Percentiles rank a stretch among this genome's conserved stretches.
Evolutionary conservation across 139 green algal genomes (phyloP).

Genomic region (Volvox africanus): DNA sequence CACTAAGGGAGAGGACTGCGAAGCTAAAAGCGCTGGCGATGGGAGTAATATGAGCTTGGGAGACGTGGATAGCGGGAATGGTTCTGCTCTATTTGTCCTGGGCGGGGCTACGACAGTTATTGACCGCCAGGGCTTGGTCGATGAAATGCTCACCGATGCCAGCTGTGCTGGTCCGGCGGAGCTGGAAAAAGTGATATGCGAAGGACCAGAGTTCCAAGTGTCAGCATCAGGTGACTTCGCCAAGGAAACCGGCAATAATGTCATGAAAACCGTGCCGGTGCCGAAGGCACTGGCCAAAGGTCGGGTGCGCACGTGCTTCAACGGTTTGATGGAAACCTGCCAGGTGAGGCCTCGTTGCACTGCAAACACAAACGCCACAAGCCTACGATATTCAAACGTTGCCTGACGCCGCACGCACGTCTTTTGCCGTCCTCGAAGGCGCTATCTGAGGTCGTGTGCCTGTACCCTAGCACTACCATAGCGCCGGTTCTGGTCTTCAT

Average conservation of each 20-base stretch:
- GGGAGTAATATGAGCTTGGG: neutral
- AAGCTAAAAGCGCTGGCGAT: neutral
- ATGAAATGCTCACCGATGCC: neutral
- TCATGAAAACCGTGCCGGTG: too few species aligned
- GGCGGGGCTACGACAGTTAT: constrained; percentile 10
- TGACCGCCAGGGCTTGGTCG: neutral
- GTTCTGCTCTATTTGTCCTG: neutral
- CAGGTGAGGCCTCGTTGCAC: neutral
- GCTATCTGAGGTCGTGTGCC: neutral
- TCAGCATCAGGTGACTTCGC: neutral
- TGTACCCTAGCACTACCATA: constrained; percentile 11
- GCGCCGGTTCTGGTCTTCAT: neutral
- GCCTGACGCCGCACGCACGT: too few species aligned
- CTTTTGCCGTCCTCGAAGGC: neutral
- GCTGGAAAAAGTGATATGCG: neutral
- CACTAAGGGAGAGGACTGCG: neutral
- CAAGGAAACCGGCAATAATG: neutral
- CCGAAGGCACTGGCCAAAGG: too few species aligned
- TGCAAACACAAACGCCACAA: too few species aligned
- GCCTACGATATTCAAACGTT: too few species aligned
- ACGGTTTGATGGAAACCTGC: neutral
- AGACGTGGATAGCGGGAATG: neutral
- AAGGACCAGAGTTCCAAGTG: neutral
- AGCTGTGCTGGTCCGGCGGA: neutral
- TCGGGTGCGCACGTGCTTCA: neutral